These are phyloP conservation scores for Botrytis hyacinthi DNA, from an alignment of 2,329 filamentous ascomycete species.

Conservation along the genomic window DNA sequence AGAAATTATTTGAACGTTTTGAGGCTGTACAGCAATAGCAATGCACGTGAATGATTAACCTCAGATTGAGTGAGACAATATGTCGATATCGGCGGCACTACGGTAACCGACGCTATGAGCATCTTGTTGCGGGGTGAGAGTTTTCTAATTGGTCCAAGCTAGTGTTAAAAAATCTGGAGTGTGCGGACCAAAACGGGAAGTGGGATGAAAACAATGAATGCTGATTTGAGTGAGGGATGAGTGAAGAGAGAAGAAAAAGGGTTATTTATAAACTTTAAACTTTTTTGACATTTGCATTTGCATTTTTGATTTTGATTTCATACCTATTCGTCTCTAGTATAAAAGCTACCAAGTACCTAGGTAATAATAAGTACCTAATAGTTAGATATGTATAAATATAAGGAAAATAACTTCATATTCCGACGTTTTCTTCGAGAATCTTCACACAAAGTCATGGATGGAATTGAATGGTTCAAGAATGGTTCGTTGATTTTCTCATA, in stretches of 20 bases:
- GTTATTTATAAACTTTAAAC: background rate
- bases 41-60: background rate
- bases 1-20: background rate
- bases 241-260: background rate
- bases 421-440: background rate
- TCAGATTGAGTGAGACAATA: conserved; percentile 2
- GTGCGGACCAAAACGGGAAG: background rate
- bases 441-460: background rate
- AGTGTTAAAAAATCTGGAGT: background rate
- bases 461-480: background rate
- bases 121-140: conserved; percentile 11
- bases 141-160: conserved; percentile 8
- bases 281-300: background rate
- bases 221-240: background rate
- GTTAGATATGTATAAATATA: too few relatives aligned
- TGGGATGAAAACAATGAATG: background rate
- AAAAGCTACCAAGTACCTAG: background rate
- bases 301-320: too few relatives aligned
- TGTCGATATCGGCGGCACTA: background rate
- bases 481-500: background rate
- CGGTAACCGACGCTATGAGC: background rate
- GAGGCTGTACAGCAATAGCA: background rate
- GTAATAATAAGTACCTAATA: background rate
- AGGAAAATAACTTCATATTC: background rate
- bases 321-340: background rate